These are phyloP conservation scores for Aspergillus olivimuriae DNA, from an alignment of 495 filamentous ascomycete genomes.

Conservation along the genomic window DNA sequence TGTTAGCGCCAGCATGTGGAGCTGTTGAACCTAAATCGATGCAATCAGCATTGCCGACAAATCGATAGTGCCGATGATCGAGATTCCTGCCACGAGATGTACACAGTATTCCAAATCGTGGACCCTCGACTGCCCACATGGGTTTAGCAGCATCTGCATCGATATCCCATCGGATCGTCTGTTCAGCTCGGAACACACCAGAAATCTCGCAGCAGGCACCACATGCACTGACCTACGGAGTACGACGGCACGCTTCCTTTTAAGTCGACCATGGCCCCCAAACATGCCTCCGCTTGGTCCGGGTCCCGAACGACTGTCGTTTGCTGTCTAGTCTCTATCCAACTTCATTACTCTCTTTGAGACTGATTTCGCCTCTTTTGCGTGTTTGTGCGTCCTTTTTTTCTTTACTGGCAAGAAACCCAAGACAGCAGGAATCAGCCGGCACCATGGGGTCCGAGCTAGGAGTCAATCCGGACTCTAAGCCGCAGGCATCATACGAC, in stretches of 20 bases:
- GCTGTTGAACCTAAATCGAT: no score
- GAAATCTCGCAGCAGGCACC: neutral
- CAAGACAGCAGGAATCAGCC: neutral
- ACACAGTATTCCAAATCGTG: neutral
- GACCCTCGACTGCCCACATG: neutral
- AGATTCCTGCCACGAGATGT: neutral
- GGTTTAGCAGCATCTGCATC: no score
- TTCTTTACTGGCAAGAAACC: no score
- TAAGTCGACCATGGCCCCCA: neutral
- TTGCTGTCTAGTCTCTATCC: neutral
- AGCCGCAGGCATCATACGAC: conserved; percentile 16
- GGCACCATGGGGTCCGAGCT: conserved; percentile 33
- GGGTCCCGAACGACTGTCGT: neutral
- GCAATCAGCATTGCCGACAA: no score
- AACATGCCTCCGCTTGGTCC: neutral
- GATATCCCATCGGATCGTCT: neutral
- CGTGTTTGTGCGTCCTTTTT: neutral
- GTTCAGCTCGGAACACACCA: neutral
- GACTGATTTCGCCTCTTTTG: no score
- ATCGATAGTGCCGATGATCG: neutral
- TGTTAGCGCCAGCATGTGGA: no score
- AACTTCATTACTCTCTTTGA: neutral
- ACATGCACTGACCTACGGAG: neutral
- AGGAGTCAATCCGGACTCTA: conserved; percentile 23
- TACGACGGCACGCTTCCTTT: neutral